These are phyloP conservation scores for Neotropicomus parvogracilis DNA, from an alignment of 1,284 basidiomycete species.

Conservation along the genomic window DNA sequence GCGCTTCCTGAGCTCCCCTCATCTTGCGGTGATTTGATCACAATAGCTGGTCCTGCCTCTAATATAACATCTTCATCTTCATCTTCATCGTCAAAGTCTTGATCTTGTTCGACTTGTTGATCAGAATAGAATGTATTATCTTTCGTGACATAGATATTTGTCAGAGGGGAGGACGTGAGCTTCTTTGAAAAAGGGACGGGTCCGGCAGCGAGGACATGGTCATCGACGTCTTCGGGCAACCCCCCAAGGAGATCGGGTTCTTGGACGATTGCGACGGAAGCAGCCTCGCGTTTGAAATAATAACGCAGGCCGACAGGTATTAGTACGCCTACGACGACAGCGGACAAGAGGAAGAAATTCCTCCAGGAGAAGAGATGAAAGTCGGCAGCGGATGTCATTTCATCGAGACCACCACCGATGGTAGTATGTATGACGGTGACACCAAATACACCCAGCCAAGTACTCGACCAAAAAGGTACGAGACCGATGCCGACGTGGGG, in stretches of 20 bases:
- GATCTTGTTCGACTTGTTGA: constrained; percentile 37
- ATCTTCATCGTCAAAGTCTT: constrained; percentile 25
- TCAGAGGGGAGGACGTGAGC: constrained; percentile 32
- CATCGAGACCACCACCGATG: constrained; percentile 89
- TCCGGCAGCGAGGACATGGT: constrained; percentile 51
- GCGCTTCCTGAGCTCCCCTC: constrained; percentile 29
- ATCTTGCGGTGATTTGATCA: constrained; percentile 38
- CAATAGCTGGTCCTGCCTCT: constrained; percentile 59
- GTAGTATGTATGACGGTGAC: constrained; percentile 93
- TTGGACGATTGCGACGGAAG: constrained; percentile 46
- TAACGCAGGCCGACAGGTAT: constrained; percentile 87
- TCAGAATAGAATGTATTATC: constrained; percentile 37
- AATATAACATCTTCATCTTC: constrained; percentile 58
- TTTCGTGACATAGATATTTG: constrained; percentile 37
- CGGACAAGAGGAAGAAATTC: constrained; percentile 80
- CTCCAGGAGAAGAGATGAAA: constrained; percentile 89
- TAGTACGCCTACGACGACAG: constrained; percentile 85
- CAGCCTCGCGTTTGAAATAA: constrained; percentile 59
- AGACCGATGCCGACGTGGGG: constrained; percentile 91
- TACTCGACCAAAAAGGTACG: constrained; percentile 85
- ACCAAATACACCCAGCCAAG: constrained; percentile 88
- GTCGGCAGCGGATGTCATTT: constrained; percentile 91
- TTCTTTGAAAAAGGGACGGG: constrained; percentile 42
- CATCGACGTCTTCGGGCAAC: constrained; percentile 38
- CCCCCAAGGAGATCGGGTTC: constrained; percentile 28